Evolutionary conservation across 805 yeast species (phyloP).

Genomic region (Grigorovia yakushimaensis): DNA sequence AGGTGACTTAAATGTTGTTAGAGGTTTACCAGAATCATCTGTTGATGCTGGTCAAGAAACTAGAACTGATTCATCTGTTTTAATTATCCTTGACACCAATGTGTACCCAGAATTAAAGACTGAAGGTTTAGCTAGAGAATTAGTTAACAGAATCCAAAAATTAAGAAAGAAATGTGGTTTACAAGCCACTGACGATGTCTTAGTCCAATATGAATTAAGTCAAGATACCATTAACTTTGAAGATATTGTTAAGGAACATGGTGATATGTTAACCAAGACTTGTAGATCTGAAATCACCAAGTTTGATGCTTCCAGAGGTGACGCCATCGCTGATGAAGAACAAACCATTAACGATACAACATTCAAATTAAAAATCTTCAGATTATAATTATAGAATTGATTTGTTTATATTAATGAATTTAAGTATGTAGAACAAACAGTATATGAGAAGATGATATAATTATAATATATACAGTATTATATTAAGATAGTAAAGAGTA

Average conservation of each 20-base stretch:
- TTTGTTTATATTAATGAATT: not conserved
- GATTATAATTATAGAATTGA: slow-evolving; percentile 32
- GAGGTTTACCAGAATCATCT: slow-evolving; percentile 71
- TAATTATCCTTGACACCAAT: slow-evolving; percentile 80
- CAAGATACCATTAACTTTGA: slow-evolving; percentile 57
- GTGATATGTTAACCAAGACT: slow-evolving; percentile 62
- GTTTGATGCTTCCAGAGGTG: slow-evolving; percentile 34
- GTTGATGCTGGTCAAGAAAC: slow-evolving; percentile 68
- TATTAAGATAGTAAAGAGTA: not conserved
- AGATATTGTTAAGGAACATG: slow-evolving; percentile 52
- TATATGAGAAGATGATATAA: not conserved
- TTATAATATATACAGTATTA: not conserved
- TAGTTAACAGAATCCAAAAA: slow-evolving; percentile 94
- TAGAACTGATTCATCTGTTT: slow-evolving; percentile 81
- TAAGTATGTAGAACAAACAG: not conserved
- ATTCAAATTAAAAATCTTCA: slow-evolving; percentile 69
- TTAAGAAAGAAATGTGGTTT: slow-evolving; percentile 93
- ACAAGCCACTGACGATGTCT: slow-evolving; percentile 89
- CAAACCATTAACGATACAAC: slow-evolving; percentile 72
- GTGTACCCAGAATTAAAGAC: slow-evolving; percentile 79
- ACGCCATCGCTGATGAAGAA: slow-evolving; percentile 77
- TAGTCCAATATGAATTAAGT: slow-evolving; percentile 65
- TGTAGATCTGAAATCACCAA: slow-evolving; percentile 48
- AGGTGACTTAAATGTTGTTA: slow-evolving; percentile 83
- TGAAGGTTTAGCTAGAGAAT: slow-evolving; percentile 94